Evolutionary conservation across 805 yeast species (phyloP).

Genomic region (Debaryomyces castellii): DNA sequence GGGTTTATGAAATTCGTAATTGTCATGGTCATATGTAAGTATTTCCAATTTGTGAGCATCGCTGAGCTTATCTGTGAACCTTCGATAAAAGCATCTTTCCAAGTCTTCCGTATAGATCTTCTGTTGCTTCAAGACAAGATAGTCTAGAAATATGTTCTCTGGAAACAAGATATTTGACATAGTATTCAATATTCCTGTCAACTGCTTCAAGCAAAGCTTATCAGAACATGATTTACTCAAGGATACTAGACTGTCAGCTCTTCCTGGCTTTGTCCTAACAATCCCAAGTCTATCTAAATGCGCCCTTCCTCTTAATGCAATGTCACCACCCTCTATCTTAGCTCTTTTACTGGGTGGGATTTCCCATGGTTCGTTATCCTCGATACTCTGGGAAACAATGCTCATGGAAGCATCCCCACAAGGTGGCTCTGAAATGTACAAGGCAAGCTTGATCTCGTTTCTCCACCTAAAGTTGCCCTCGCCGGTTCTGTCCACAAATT

Average conservation of each 20-base stretch:
- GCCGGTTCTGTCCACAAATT: conserved; percentile 12
- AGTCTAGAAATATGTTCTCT: conserved; percentile 41
- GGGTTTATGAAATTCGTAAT: conserved; percentile 25
- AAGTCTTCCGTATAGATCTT: conserved; percentile 27
- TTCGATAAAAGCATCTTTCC: conserved; percentile 40
- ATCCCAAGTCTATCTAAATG: conserved; percentile 55
- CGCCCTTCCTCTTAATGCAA: conserved; percentile 57
- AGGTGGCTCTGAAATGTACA: conserved; percentile 75
- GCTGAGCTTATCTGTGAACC: conserved; percentile 12
- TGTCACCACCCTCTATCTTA: conserved; percentile 7
- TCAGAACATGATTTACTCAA: conserved; percentile 88
- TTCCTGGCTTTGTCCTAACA: conserved; percentile 91
- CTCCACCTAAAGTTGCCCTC: conserved; percentile 28
- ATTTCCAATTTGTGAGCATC: conserved; percentile 19
- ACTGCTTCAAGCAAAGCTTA: conserved; percentile 67
- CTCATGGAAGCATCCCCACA: conserved; percentile 89
- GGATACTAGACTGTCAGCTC: conserved; percentile 71
- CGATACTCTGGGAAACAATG: conserved; percentile 13
- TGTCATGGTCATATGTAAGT: conserved; percentile 19
- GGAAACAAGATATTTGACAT: conserved; percentile 36
- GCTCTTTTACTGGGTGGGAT: conserved; percentile 11
- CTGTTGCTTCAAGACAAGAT: conserved; percentile 47
- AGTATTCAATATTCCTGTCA: conserved; percentile 51
- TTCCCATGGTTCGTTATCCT: conserved; percentile 20
- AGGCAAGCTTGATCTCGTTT: conserved; percentile 44